Base-by-base conservation (phyloP, 208 protist species). In the Leishmania amazonensis region DNA sequence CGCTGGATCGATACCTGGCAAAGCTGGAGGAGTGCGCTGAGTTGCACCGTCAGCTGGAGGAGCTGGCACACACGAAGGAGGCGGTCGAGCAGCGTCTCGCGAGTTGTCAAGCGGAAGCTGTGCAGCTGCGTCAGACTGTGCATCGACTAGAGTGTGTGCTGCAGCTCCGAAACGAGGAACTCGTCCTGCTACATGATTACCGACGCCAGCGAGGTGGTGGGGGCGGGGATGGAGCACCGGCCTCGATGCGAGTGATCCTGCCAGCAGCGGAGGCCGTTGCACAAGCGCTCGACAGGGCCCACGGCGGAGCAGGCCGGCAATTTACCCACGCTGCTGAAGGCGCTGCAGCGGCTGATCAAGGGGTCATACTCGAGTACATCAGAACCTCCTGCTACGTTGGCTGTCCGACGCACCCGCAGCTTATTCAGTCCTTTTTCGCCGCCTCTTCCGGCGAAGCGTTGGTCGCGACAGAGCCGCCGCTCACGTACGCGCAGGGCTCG, bases 11-110 rank as follows among this genome's bases (percentile, higher is more conserved):
- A 28, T 85, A 81, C 49, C 81, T 58, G 2, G 76, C 70, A 31
- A 85, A 85, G 77, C 51, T 85, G 38, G 81, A 81, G 72, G 81
- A 85, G 64, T 85, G 81, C 17, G 81, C 81, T 3, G 57, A 67
- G 47, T 73, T 85, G 72, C 81, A 85, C 62, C 76, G n/a, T 47
- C 7, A 28, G n/a, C 28, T 85, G 13, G 81, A 40, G 2, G 42
- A 60, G 9, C 72, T 85, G 70, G 74, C 76, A 40, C 51, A 53
- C 15, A 9, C 54, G 13, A 24, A 75, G 17, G 72, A 77, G 35
- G 31, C 19, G 9, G 71, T 51, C 11, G 54, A 85, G 53, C 81
- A 47, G 38, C 71, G 45, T 3, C 77, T 85, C 3, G 24, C 49
- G 1, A 75, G n/a, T 31, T n/a, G 58, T 2, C 28, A 81, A 21